phyloP scores from a whole-genome alignment of 768 basidiomycete species.

The Lactarius evosmus region DNA sequence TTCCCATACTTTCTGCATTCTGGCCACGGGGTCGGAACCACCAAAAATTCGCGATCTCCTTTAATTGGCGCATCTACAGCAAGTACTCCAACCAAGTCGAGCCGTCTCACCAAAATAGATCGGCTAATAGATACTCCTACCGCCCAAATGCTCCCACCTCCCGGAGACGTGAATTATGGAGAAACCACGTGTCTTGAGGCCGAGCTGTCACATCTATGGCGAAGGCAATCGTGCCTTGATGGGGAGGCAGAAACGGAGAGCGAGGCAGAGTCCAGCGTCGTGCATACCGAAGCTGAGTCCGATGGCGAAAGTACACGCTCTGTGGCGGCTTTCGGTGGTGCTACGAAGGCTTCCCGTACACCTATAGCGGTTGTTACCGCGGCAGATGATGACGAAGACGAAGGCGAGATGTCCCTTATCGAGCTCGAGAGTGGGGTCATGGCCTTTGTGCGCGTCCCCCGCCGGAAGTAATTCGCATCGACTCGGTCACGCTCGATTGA shows the following conservation, averaged over 20 bases:
- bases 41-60: background rate
- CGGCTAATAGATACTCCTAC: background rate
- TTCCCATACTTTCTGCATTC: background rate
- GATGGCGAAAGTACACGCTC: slow-evolving; percentile 16
- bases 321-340: background rate
- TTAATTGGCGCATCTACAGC: background rate
- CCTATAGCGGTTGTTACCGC: slow-evolving; percentile 1
- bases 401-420: slow-evolving; percentile 26
- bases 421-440: slow-evolving; percentile 28
- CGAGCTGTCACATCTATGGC: slow-evolving; percentile 13
- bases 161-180: background rate
- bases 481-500: background rate
- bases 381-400: slow-evolving; percentile 14
- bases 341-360: background rate
- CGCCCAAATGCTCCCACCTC: slow-evolving; percentile 8
- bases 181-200: slow-evolving; percentile 2
- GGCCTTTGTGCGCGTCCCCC: slow-evolving; percentile 22
- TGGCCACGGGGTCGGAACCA: background rate
- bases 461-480: slow-evolving; percentile 13
- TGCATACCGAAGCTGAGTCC: slow-evolving; percentile 27
- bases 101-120: background rate
- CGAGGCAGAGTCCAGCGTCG: slow-evolving; percentile 25
- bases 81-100: background rate
- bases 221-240: slow-evolving; percentile 7
- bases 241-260: slow-evolving; percentile 25